phyloP scores from a whole-genome alignment of 345 rosid genomes.

The Raphanus sativus region DNA sequence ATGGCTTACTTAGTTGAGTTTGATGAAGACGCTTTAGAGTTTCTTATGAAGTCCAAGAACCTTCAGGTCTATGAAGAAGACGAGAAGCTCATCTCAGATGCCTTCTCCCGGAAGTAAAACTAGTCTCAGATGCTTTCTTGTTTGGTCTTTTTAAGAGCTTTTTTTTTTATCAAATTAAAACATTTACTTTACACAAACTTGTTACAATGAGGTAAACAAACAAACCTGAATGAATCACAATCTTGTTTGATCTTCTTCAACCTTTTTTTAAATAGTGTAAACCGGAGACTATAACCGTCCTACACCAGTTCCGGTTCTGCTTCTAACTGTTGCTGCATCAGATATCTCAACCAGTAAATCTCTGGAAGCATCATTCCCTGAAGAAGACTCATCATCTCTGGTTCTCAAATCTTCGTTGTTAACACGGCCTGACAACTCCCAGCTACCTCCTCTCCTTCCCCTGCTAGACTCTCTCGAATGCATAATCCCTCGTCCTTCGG shows the following conservation, averaged over 20 bases:
- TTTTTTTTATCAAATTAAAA: slow-evolving; percentile 1
- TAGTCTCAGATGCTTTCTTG: background rate
- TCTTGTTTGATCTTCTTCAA: slow-evolving; percentile 12
- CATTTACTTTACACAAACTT: slow-evolving; percentile 30
- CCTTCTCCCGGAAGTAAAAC: slow-evolving; percentile 33
- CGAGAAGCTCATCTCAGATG: slow-evolving; percentile 47
- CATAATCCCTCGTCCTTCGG: slow-evolving; percentile 55
- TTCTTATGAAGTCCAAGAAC: slow-evolving; percentile 56
- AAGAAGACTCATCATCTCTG: slow-evolving; percentile 34
- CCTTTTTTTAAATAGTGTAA: background rate
- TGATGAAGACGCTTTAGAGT: slow-evolving; percentile 49
- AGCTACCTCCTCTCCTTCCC: slow-evolving; percentile 42
- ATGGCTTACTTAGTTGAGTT: slow-evolving; percentile 55
- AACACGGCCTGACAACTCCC: slow-evolving; percentile 37
- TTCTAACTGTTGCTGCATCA: slow-evolving; percentile 21
- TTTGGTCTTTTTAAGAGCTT: background rate
- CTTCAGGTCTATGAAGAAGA: slow-evolving; percentile 54
- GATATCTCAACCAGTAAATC: slow-evolving; percentile 4
- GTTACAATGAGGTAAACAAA: slow-evolving; percentile 23
- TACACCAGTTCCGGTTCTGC: slow-evolving; percentile 33
- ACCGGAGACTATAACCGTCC: slow-evolving; percentile 29
- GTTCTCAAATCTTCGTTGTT: slow-evolving; percentile 29
- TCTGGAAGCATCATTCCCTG: slow-evolving; percentile 31
- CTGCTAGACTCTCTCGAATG: slow-evolving; percentile 48
- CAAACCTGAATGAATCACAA: slow-evolving; percentile 20